Conservation (phyloP, 225 moss, liverwort and hornwort species). For the Anthoceros angustus region DNA sequence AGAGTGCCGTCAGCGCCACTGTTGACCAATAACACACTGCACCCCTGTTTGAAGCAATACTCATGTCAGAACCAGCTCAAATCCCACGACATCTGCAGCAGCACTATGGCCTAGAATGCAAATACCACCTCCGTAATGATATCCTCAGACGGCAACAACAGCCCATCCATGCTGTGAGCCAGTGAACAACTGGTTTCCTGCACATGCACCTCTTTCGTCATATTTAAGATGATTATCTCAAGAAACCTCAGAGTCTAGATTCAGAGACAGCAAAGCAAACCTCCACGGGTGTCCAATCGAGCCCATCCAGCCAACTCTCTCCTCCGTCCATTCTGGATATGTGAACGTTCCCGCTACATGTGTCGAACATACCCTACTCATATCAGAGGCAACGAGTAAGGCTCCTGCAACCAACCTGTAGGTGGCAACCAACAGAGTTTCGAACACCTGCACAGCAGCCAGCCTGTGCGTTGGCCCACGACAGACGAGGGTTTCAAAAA, state of each 20-base stretch:
- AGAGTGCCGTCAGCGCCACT: conserved; percentile 66
- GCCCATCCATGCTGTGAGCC: conserved; percentile 39
- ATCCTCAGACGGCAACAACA: conserved; percentile 53
- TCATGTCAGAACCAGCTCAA: conserved; percentile 1
- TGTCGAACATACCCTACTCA: not conserved
- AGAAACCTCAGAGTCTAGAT: not conserved
- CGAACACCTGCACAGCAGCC: too few relatives aligned
- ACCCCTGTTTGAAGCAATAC: conserved; percentile 32
- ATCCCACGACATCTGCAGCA: not conserved
- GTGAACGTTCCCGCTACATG: not conserved
- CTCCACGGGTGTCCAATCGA: conserved; percentile 88
- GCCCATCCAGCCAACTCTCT: conserved; percentile 73
- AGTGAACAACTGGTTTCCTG: conserved; percentile 38
- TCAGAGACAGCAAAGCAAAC: conserved; percentile 17
- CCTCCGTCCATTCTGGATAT: conserved; percentile 28
- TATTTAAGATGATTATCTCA: not conserved
- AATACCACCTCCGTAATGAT: conserved; percentile 52
- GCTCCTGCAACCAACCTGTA: not conserved
- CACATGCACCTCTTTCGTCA: conserved; percentile 5
- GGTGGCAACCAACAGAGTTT: not conserved
- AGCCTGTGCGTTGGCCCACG: too few relatives aligned
- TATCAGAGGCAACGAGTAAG: not conserved
- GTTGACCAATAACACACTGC: conserved; percentile 74
- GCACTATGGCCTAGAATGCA: not conserved
- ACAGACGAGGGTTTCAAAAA: too few relatives aligned